phyloP scores from a whole-genome alignment of 768 basidiomycete species.

The Pleurotus tuoliensis region DNA sequence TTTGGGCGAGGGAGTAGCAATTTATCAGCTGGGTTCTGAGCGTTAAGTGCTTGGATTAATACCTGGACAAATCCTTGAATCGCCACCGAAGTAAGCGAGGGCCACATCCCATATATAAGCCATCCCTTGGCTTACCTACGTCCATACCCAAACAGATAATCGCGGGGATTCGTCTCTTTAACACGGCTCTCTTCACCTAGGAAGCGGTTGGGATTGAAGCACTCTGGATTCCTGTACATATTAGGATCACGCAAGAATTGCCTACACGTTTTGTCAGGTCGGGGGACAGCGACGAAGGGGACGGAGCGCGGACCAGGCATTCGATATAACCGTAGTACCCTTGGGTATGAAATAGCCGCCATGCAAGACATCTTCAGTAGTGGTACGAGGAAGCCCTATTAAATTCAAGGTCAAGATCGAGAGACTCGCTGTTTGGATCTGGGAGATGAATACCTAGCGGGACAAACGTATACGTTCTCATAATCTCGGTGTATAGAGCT shows the following conservation, averaged over 20 bases:
- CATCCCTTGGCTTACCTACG: constrained; percentile 39
- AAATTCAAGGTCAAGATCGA: neutral
- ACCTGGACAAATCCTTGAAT: neutral
- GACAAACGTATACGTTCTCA: constrained; percentile 45
- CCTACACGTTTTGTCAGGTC: constrained; percentile 23
- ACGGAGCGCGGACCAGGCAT: neutral
- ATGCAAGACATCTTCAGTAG: constrained; percentile 42
- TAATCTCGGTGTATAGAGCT: constrained; percentile 58
- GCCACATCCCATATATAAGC: neutral
- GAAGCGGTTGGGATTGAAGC: constrained; percentile 6
- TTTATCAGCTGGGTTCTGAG: neutral
- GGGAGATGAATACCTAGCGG: constrained; percentile 30
- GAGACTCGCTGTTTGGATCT: neutral
- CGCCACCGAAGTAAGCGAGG: neutral
- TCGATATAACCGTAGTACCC: constrained; percentile 6
- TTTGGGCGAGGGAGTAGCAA: neutral
- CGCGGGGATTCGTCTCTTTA: constrained; percentile 44
- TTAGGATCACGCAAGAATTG: constrained; percentile 51
- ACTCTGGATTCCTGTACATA: constrained; percentile 23
- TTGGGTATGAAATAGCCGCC: constrained; percentile 8
- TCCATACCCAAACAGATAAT: constrained; percentile 67
- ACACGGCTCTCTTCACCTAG: constrained; percentile 9
- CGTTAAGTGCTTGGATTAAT: neutral
- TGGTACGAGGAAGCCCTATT: constrained; percentile 48
- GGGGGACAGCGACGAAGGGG: too few relatives aligned